These are phyloP conservation scores for Ascochyta pisi DNA, from an alignment of 2,329 filamentous ascomycete species.

Conservation along the genomic window DNA sequence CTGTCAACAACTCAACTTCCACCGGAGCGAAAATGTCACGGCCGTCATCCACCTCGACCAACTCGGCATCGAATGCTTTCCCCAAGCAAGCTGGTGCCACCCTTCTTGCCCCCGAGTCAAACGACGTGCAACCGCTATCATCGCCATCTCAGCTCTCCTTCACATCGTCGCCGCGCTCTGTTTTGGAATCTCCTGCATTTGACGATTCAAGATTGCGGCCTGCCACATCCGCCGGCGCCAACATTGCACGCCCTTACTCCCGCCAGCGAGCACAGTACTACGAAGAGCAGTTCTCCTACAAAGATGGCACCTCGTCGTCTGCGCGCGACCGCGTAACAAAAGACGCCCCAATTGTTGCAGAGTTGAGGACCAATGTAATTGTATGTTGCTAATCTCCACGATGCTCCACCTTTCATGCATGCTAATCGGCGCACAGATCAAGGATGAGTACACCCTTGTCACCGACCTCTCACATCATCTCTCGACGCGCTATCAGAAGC, in stretches of 20 bases:
- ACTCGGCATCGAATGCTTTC: conserved; percentile 41
- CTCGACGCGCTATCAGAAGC: conserved; percentile 76
- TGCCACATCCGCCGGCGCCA: conserved; percentile 17
- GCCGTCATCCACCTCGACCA: conserved; percentile 45
- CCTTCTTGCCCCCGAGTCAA: conserved; percentile 34
- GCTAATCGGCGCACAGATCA: conserved; percentile 61
- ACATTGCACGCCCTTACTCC: conserved; percentile 23
- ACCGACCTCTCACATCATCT: conserved; percentile 76
- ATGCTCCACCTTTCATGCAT: conserved; percentile 18
- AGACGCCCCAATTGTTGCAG: conserved; percentile 56
- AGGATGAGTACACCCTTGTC: conserved; percentile 77
- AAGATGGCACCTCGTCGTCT: conserved; percentile 40
- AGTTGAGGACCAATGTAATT: conserved; percentile 60
- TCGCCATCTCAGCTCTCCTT: conserved; percentile 49
- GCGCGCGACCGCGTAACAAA: conserved; percentile 53
- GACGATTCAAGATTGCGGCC: conserved; percentile 22
- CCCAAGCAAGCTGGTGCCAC: conserved; percentile 45
- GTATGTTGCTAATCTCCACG: conserved; percentile 46
- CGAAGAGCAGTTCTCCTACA: conserved; percentile 49
- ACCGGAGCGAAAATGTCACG: conserved; percentile 46
- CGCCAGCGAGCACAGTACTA: conserved; percentile 48
- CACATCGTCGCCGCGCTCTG: conserved; percentile 42
- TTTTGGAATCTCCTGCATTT: conserved; percentile 24
- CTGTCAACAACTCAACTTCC: conserved; percentile 41
- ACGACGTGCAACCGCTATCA: conserved; percentile 41